These are phyloP conservation scores for Populus hybrid DNA, from an alignment of 441 rosid genomes.

Conservation along the genomic window DNA sequence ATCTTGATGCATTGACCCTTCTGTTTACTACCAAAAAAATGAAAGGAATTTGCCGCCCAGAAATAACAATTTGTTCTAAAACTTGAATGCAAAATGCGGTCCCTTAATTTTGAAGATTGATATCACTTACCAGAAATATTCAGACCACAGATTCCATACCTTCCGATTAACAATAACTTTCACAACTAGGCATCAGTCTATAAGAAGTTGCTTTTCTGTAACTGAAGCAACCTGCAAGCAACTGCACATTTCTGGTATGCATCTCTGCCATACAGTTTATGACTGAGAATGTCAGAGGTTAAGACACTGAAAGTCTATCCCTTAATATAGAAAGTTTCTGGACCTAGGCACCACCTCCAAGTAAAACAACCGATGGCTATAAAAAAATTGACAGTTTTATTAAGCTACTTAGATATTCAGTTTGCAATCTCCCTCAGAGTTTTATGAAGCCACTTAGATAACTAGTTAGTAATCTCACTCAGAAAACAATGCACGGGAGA, in stretches of 20 bases:
- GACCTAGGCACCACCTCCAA: not conserved
- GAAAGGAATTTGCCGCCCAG: not conserved
- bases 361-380: not conserved
- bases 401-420: too few relatives aligned
- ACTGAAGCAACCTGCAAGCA: not conserved
- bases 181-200: not conserved
- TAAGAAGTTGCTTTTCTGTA: not conserved
- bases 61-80: too few relatives aligned
- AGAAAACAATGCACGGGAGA: not conserved
- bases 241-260: not conserved
- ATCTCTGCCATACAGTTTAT: not conserved
- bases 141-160: not conserved
- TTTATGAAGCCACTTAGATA: not conserved
- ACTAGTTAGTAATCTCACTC: not conserved
- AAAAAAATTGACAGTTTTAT: not conserved
- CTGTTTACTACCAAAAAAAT: too few relatives aligned
- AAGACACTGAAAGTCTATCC: not conserved
- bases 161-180: not conserved
- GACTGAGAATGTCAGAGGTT: not conserved
- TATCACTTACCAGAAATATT: not conserved
- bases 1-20: too few relatives aligned
- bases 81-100: too few relatives aligned
- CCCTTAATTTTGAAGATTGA: not conserved
- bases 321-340: not conserved
- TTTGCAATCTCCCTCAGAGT: too few relatives aligned